Evolutionary conservation across 768 basidiomycete species (phyloP).

Genomic region (Chalciporus pseudorubinellus): DNA sequence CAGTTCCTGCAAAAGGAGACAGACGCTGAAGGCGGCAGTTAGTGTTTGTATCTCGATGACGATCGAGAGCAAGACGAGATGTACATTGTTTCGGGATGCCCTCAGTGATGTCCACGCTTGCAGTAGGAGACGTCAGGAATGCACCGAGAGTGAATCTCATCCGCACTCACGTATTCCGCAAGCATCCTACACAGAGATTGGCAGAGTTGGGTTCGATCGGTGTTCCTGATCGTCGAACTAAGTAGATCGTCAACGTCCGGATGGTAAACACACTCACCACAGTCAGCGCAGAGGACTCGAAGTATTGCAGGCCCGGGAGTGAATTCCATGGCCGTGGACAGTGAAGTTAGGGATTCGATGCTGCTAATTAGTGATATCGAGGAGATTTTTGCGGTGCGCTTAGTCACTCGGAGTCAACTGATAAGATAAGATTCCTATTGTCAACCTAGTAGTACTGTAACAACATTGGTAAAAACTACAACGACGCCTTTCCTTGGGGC

Average conservation of each 20-base stretch:
- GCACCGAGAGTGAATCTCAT: not conserved
- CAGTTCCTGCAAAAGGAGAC: conserved; percentile 95
- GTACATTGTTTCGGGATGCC: conserved; percentile 93
- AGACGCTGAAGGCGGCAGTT: conserved; percentile 51
- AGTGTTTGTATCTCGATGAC: not conserved
- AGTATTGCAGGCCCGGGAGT: conserved; percentile 71
- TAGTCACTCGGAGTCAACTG: conserved; percentile 13
- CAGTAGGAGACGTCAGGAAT: not conserved
- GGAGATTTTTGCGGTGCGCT: conserved; percentile 3
- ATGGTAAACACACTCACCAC: conserved; percentile 50
- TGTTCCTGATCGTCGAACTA: conserved; percentile 48
- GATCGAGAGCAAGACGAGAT: conserved; percentile 8
- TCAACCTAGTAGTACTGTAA: no score
- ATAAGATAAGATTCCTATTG: conserved; percentile 24
- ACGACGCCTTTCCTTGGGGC: conserved; percentile 52
- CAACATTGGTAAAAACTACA: conserved; percentile 27
- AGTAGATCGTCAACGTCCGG: not conserved
- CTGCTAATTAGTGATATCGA: no score
- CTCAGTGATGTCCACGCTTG: conserved; percentile 93
- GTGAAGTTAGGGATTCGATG: not conserved
- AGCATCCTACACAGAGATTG: conserved; percentile 85
- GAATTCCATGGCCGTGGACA: conserved; percentile 63
- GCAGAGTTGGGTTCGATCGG: conserved; percentile 91
- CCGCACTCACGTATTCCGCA: conserved; percentile 73
- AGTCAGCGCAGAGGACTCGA: conserved; percentile 86